A percentile compares a stretch with the other conserved stretches of the same genome.
These are phyloP conservation scores for Zoysia japonica DNA, from an alignment of 176 grass and related monocot genomes.

Conservation along the genomic window DNA sequence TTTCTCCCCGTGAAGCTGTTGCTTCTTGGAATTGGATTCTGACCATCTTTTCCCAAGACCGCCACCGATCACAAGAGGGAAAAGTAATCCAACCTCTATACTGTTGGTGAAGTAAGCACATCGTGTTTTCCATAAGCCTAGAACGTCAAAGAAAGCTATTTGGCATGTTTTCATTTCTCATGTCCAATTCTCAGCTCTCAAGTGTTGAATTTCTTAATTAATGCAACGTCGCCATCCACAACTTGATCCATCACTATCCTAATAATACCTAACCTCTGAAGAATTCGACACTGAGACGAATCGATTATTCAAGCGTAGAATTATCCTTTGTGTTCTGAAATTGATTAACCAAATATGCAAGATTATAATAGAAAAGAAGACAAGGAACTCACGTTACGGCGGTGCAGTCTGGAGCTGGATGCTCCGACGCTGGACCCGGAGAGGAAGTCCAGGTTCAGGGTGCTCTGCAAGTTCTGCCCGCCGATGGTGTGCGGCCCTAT, in stretches of 20 bases:
- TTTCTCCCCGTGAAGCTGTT: constrained; percentile 3
- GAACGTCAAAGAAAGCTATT: not conserved
- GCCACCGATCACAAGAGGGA: not conserved
- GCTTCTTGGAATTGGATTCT: constrained; percentile 36
- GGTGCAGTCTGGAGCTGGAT: constrained; percentile 59
- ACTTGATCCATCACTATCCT: constrained; percentile 7
- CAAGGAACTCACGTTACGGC: constrained; percentile 61
- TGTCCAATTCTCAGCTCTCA: not conserved
- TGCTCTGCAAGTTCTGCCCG: constrained; percentile 12
- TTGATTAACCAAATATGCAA: not conserved
- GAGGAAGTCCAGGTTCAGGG: constrained; percentile 47
- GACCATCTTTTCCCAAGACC: constrained; percentile 6
- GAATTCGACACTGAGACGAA: not conserved
- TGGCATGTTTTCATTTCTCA: not conserved
- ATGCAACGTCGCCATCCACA: not conserved
- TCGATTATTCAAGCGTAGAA: not conserved
- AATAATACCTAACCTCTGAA: constrained; percentile 28
- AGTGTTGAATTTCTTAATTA: not conserved
- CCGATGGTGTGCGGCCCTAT: not conserved
- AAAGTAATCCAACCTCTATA: not conserved
- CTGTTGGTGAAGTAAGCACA: constrained; percentile 16
- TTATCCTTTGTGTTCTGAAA: not conserved
- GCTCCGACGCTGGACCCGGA: constrained; percentile 42
- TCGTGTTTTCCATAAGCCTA: constrained; percentile 5
- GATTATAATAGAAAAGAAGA: no score